Percentiles rank a stretch among this genome's conserved stretches.
Evolutionary conservation across 176 grass and related monocot genomes (phyloP).

Genomic region (Oryza glumipatula): DNA sequence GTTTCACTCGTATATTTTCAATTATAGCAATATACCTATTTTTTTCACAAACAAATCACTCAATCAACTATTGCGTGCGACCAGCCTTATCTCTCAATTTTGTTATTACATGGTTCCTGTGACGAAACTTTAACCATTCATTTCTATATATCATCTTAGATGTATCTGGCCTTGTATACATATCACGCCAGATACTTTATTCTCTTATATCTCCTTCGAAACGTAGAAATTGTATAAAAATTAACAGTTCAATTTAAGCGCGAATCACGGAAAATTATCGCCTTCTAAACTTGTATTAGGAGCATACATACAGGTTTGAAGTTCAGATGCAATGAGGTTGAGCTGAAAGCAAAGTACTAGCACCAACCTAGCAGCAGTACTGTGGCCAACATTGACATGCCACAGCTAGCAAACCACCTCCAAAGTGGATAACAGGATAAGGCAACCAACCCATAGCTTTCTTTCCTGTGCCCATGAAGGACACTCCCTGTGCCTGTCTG

Average conservation of each 20-base stretch:
- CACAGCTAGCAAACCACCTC: slow-evolving; percentile 21
- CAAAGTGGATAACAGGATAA: slow-evolving; percentile 45
- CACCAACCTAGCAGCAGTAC: neutral
- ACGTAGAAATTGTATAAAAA: neutral
- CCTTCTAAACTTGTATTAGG: neutral
- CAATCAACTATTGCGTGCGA: neutral
- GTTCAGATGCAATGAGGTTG: neutral
- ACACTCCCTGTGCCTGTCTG: neutral
- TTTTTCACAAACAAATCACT: neutral
- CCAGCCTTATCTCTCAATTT: neutral
- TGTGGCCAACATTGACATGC: neutral
- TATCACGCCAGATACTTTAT: neutral
- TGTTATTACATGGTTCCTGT: neutral
- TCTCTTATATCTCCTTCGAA: neutral
- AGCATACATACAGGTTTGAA: neutral
- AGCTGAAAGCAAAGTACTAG: neutral
- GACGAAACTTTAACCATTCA: neutral
- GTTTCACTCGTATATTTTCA: neutral
- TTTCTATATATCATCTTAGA: neutral
- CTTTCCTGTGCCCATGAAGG: slow-evolving; percentile 13
- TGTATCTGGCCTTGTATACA: neutral
- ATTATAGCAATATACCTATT: neutral
- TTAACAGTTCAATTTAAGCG: neutral
- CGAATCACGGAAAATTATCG: neutral
- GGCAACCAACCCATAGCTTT: slow-evolving; percentile 19